Evolutionary conservation across 768 basidiomycete species (phyloP).

Genomic region (Polyporus arcularius): DNA sequence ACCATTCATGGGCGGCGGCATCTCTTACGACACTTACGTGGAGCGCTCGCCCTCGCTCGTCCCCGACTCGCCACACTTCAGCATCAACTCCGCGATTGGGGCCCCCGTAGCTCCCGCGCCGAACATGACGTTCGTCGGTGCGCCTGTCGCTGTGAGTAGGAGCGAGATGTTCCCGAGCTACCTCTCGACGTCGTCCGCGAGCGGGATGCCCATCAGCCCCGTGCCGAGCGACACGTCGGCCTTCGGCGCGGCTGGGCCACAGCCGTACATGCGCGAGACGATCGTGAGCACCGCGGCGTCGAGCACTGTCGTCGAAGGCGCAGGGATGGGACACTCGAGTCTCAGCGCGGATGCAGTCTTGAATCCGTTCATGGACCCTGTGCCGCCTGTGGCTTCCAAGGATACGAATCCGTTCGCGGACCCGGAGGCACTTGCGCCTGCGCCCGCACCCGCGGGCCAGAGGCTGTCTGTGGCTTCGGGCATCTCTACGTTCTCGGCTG

Average conservation of each 20-base stretch:
- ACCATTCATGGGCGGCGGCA: conserved; percentile 5
- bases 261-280: conserved; percentile 16
- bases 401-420: conserved; percentile 13
- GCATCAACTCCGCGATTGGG: neutral
- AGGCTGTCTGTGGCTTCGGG: conserved; percentile 3
- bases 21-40: conserved; percentile 11
- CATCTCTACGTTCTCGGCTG: neutral
- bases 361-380: conserved; percentile 9
- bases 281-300: conserved; percentile 9
- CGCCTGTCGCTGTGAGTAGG: neutral
- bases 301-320: conserved; percentile 4
- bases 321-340: conserved; percentile 8
- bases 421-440: neutral
- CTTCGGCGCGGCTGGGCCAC: neutral
- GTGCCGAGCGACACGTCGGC: neutral
- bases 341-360: conserved; percentile 14
- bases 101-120: neutral
- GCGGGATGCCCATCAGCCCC: conserved; percentile 17
- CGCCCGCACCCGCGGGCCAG: neutral
- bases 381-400: neutral
- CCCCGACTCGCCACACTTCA: conserved; percentile 14
- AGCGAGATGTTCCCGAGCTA: conserved; percentile 17
- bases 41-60: conserved; percentile 9
- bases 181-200: conserved; percentile 14
- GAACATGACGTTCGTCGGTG: conserved; percentile 4